Percentiles rank a stretch among this genome's conserved stretches.
Evolutionary conservation across 192 early-diverging fungal species (phyloP).

Genomic region (Anaeromyces robustus): DNA sequence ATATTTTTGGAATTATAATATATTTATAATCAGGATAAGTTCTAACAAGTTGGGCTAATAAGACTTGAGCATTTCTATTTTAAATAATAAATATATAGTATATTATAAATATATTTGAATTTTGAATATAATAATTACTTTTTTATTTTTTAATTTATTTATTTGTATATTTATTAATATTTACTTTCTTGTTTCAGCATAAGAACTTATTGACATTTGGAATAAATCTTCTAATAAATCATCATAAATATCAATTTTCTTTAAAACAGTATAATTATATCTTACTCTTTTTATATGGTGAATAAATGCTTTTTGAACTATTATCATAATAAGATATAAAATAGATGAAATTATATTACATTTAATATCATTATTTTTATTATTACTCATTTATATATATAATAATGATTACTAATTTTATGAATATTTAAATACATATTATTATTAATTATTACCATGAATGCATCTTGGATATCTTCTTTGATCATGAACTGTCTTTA

Average conservation of each 20-base stretch:
- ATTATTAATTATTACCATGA: not conserved
- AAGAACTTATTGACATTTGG: constrained; percentile 33
- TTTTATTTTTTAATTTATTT: constrained; percentile 10
- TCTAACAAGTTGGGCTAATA: not conserved
- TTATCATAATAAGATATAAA: too few species aligned
- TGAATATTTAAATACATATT: too few species aligned
- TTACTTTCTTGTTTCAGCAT: constrained; percentile 42
- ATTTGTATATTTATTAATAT: constrained; percentile 19
- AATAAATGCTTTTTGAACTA: constrained; percentile 27
- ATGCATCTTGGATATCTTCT: not conserved
- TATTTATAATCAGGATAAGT: not conserved
- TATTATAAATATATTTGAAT: too few species aligned
- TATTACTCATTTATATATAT: too few species aligned
- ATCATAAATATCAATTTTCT: constrained; percentile 24
- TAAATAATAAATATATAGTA: too few species aligned
- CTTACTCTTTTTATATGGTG: constrained; percentile 35
- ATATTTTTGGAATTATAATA: not conserved
- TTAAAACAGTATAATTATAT: constrained; percentile 29
- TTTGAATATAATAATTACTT: constrained; percentile 3
- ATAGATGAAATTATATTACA: too few species aligned
- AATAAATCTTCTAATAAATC: constrained; percentile 29
- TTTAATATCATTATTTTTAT: too few species aligned
- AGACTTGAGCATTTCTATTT: not conserved
- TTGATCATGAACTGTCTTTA: constrained; percentile 3
- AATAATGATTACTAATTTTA: too few species aligned